Evolutionary conservation across 305 asterid genomes (phyloP).

Genomic region (Ajuga reptans): DNA sequence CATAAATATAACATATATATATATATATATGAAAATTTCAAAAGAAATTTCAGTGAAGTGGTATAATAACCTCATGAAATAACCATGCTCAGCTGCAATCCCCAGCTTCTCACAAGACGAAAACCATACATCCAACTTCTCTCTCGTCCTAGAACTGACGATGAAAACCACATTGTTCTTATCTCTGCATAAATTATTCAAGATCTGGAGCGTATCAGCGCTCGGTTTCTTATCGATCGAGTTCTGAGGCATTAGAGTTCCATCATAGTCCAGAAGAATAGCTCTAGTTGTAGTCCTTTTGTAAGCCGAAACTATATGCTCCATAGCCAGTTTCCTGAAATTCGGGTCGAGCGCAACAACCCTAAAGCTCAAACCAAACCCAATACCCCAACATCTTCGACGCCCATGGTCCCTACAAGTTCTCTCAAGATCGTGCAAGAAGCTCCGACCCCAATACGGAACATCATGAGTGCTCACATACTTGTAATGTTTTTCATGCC

Average conservation of each 20-base stretch:
- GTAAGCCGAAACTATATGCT: constrained; percentile 82
- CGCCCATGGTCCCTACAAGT: constrained; percentile 73
- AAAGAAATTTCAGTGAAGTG: neutral
- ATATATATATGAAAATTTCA: neutral
- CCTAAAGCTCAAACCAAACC: constrained; percentile 74
- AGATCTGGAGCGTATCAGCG: constrained; percentile 49
- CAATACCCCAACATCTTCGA: constrained; percentile 85
- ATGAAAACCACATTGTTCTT: constrained; percentile 61
- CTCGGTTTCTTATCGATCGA: constrained; percentile 75
- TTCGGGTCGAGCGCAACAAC: constrained; percentile 79
- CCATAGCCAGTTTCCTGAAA: constrained; percentile 72
- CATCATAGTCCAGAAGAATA: constrained; percentile 74
- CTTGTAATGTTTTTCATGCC: constrained; percentile 80
- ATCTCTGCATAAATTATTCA: constrained; percentile 54
- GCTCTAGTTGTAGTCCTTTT: constrained; percentile 62
- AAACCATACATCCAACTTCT: constrained; percentile 55
- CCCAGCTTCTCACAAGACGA: constrained; percentile 65
- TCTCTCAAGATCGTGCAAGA: constrained; percentile 75
- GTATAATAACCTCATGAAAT: constrained; percentile 44
- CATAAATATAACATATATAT: neutral
- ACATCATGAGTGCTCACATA: constrained; percentile 86
- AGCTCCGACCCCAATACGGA: constrained; percentile 86
- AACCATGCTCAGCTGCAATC: constrained; percentile 85
- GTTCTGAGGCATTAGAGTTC: constrained; percentile 79
- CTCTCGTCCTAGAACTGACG: constrained; percentile 65